Percentiles rank a stretch among this genome's conserved stretches.
phyloP scores from a whole-genome alignment of 768 basidiomycete genomes.

The Boletus speciosus region DNA sequence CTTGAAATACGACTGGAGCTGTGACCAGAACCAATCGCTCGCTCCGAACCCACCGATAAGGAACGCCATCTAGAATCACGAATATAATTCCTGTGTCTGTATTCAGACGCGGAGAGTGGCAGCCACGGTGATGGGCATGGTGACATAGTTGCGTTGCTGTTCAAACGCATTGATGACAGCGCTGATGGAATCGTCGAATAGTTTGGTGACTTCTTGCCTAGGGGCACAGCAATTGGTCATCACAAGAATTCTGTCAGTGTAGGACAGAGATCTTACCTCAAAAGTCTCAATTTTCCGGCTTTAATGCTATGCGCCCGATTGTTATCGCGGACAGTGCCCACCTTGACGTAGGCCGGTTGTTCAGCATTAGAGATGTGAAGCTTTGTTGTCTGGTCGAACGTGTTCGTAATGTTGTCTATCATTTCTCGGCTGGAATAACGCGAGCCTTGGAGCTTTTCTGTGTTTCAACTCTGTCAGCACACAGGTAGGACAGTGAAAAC shows the following conservation, averaged over 20 bases:
- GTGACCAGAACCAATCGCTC: constrained; percentile 42
- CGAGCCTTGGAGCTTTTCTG: constrained; percentile 28
- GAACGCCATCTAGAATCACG: constrained; percentile 25
- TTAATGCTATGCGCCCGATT: constrained; percentile 31
- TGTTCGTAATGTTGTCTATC: constrained; percentile 28
- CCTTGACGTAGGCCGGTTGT: constrained; percentile 36
- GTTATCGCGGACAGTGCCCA: constrained; percentile 35
- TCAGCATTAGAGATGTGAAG: constrained; percentile 33
- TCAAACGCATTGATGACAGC: constrained; percentile 32
- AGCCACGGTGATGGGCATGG: constrained; percentile 29
- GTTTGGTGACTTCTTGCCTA: constrained; percentile 34
- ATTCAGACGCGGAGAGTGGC: neutral
- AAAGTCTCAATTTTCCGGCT: constrained; percentile 33
- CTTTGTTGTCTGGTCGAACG: constrained; percentile 37
- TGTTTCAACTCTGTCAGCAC: neutral
- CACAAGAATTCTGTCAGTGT: neutral
- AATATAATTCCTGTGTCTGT: neutral
- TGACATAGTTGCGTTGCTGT: constrained; percentile 21
- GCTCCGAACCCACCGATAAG: constrained; percentile 53
- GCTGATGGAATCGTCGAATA: constrained; percentile 42
- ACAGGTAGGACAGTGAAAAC: neutral
- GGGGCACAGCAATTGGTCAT: neutral
- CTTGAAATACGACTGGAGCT: constrained; percentile 35
- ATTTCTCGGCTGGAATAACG: constrained; percentile 28
- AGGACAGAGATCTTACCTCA: constrained; percentile 23